phyloP scores from a whole-genome alignment of 805 yeast genomes.

The Schwanniomyces sp. region DNA sequence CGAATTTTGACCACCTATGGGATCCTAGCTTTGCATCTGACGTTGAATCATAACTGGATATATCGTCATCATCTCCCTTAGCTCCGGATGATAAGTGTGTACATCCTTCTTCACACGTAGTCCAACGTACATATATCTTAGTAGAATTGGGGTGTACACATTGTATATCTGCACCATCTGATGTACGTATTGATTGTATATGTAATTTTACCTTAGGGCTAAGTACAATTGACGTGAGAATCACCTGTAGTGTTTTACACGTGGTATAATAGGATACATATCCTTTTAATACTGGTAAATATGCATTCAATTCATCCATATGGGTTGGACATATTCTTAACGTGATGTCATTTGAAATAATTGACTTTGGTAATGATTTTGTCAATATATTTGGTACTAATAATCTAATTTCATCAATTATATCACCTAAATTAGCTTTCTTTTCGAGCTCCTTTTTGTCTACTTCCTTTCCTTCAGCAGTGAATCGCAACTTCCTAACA shows the following conservation, averaged over 20 bases:
- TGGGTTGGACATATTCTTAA: conserved; percentile 59
- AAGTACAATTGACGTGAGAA: conserved; percentile 55
- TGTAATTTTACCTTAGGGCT: conserved; percentile 55
- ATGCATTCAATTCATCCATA: conserved; percentile 41
- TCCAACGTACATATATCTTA: conserved; percentile 56
- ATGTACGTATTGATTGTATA: conserved; percentile 40
- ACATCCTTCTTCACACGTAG: conserved; percentile 55
- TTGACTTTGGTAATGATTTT: conserved; percentile 41
- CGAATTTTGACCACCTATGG: conserved; percentile 40
- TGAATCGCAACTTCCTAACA: not conserved
- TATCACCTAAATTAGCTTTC: conserved; percentile 55
- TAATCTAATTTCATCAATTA: conserved; percentile 46
- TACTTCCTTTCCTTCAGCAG: not conserved
- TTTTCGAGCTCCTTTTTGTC: conserved; percentile 20
- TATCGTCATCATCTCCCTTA: conserved; percentile 2
- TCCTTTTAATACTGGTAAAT: conserved; percentile 58
- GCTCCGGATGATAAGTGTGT: conserved; percentile 35
- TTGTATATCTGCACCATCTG: conserved; percentile 18
- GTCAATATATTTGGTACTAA: conserved; percentile 53
- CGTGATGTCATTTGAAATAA: conserved; percentile 46
- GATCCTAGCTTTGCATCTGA: conserved; percentile 40
- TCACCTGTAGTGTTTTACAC: conserved; percentile 53
- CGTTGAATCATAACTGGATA: conserved; percentile 24
- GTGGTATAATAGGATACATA: conserved; percentile 55
- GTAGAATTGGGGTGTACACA: conserved; percentile 43